Conservation (phyloP, 371 early-diverging fungal genomes). For the Mucor plumbeus region DNA sequence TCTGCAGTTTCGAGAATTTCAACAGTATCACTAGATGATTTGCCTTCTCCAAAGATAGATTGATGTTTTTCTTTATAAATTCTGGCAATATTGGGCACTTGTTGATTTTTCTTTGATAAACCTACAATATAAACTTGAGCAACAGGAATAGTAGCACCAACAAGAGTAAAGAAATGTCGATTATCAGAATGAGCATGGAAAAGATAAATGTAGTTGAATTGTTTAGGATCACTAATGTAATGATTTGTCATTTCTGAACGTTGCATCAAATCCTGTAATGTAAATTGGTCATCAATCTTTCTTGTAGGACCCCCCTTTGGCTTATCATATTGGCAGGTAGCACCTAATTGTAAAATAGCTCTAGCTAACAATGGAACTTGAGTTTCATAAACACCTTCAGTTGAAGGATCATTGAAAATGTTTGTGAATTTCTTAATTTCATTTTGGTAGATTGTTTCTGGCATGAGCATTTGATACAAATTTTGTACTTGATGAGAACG, state of each 20-base stretch:
- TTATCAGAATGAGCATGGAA: constrained; percentile 72
- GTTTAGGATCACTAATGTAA: constrained; percentile 49
- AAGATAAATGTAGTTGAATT: constrained; percentile 68
- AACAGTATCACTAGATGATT: constrained; percentile 50
- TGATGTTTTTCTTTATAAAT: constrained; percentile 39
- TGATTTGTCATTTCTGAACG: constrained; percentile 32
- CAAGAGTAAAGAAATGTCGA: constrained; percentile 79
- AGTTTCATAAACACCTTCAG: constrained; percentile 94
- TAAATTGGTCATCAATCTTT: constrained; percentile 37
- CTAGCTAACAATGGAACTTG: constrained; percentile 80
- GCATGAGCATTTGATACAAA: constrained; percentile 82
- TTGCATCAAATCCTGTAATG: constrained; percentile 52
- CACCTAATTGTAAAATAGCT: constrained; percentile 79
- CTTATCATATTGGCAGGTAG: constrained; percentile 52
- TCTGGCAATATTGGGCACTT: constrained; percentile 74
- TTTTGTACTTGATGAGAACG: constrained; percentile 66
- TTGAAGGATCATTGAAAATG: constrained; percentile 86
- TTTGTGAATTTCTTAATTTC: constrained; percentile 73
- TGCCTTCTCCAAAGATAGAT: constrained; percentile 20
- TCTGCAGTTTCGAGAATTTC: constrained; percentile 55
- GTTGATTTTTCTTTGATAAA: constrained; percentile 61
- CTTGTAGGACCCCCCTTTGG: constrained; percentile 34
- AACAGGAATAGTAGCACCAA: constrained; percentile 59
- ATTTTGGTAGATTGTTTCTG: constrained; percentile 75
- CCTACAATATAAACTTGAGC: constrained; percentile 78